Evolutionary conservation across 192 early-diverging fungal species (phyloP).

Genomic region (Podila minutissima): DNA sequence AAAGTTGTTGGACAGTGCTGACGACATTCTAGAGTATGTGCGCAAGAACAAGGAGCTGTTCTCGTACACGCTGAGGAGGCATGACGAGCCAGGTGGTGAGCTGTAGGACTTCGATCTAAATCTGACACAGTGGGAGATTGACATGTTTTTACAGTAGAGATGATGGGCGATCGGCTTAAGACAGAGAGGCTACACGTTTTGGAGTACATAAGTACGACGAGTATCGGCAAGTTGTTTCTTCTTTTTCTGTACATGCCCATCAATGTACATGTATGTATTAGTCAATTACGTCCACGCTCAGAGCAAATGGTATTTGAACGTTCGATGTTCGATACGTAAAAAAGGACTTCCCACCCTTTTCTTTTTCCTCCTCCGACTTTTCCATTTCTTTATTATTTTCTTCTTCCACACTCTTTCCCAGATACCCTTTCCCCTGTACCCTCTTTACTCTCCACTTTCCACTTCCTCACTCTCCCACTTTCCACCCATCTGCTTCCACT

Average conservation of each 20-base stretch:
- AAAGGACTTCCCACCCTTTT: background rate
- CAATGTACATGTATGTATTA: too few relatives aligned
- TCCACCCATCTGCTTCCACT: background rate
- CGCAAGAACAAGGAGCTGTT: background rate
- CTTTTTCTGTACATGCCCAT: too few relatives aligned
- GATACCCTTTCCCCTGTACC: background rate
- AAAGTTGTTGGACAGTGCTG: background rate
- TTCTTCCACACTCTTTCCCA: background rate
- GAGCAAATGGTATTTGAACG: too few relatives aligned
- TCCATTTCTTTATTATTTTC: background rate
- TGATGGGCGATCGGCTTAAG: too few relatives aligned
- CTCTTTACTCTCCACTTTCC: background rate
- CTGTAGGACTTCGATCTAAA: background rate
- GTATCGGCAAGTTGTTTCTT: too few relatives aligned
- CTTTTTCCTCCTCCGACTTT: background rate
- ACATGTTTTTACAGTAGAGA: too few relatives aligned
- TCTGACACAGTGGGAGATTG: too few relatives aligned
- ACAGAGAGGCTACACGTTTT: too few relatives aligned
- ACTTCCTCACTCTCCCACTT: background rate
- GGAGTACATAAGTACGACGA: too few relatives aligned
- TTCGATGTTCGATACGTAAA: too few relatives aligned
- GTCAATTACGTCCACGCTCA: too few relatives aligned
- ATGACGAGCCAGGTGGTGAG: background rate
- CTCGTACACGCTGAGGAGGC: background rate
- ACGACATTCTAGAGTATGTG: background rate